A percentile compares a stretch with the other conserved stretches of the same genome.
phyloP scores from a whole-genome alignment of 495 filamentous ascomycete species.

The Corynascus novoguineensis region DNA sequence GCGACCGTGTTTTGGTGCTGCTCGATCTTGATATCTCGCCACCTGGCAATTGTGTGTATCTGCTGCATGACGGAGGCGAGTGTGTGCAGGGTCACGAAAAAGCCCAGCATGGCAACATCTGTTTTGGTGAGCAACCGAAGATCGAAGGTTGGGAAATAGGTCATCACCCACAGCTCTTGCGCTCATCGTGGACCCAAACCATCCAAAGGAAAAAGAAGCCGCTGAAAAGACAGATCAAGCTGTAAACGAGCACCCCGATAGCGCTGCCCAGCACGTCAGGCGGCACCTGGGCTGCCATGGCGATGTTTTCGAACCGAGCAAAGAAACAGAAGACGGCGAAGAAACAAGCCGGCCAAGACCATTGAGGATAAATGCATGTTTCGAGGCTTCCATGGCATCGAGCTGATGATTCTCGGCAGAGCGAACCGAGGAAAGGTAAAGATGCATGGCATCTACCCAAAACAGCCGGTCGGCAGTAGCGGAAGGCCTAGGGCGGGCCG shows the following conservation, averaged over 20 bases:
- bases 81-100: conserved; percentile 34
- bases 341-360: too few species aligned
- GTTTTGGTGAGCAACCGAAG: conserved; percentile 7
- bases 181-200: conserved; percentile 41
- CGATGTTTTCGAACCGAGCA: neutral
- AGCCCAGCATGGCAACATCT: conserved; percentile 44
- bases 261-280: conserved; percentile 34
- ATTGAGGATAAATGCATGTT: too few species aligned
- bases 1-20: conserved; percentile 35
- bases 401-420: too few species aligned
- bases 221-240: conserved; percentile 34
- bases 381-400: neutral
- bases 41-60: conserved; percentile 39
- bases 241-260: conserved; percentile 38
- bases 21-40: conserved; percentile 38
- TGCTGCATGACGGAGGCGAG: conserved; percentile 43
- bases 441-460: neutral
- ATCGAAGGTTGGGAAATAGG: neutral
- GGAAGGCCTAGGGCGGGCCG: neutral
- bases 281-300: conserved; percentile 41
- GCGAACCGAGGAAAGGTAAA: neutral
- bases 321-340: neutral
- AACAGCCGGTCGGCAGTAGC: neutral
- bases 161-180: conserved; percentile 40
- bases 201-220: conserved; percentile 37